Evolutionary conservation across 495 filamentous ascomycete species (phyloP), one percentile per base, ranked within the genome.

Genomic region (Tuber magnatum): DNA sequence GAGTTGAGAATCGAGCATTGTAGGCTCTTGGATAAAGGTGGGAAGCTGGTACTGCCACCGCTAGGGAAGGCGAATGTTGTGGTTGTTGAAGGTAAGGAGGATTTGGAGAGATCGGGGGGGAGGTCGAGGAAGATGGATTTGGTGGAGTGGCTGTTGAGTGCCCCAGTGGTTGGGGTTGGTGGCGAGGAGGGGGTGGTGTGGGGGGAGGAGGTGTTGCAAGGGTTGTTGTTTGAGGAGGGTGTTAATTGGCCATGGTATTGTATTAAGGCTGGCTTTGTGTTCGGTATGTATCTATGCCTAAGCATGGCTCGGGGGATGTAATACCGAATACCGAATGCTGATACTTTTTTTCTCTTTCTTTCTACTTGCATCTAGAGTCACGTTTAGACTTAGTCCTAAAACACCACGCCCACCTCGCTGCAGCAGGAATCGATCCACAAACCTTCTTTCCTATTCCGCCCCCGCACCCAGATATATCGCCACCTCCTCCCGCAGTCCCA

Each of bases 161-260:
- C 24, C 2, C 1, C 48, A 9, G 48, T 56, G 48, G 9, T 56
- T 56, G 48, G 24, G 56, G 28, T 6, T 65, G 14, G 28, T 18
- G 4, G 14, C 14, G 28, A 35, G 56, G 56, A 65, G 56, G 76
- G 74, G 74, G 46, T 78, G 39, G 78, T 75, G 70, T 72, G 73
- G 56, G 68, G 68, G 39, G 78, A 77, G 72, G 77, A 79, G 28
- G 76, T 78, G 65, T 35, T 79, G 41, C 77, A 79, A 56, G 77
- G 77, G 14, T 56, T 79, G 44, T 79, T 79, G 46, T 79, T 79
- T 70, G 76, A 79, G 70, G 77, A 79, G 10, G 77, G 70, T 16
- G 76, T 75, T 20, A 73, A 68, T 35, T 79, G 77, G 77, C 77
- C 77, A n/a, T 79, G 77, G 77, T 79, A 79, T 75, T 75, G 69